Percentiles rank a stretch among this genome's conserved stretches.
These are phyloP conservation scores for Passiflora organensis DNA, from an alignment of 345 rosid genomes.

Conservation along the genomic window DNA sequence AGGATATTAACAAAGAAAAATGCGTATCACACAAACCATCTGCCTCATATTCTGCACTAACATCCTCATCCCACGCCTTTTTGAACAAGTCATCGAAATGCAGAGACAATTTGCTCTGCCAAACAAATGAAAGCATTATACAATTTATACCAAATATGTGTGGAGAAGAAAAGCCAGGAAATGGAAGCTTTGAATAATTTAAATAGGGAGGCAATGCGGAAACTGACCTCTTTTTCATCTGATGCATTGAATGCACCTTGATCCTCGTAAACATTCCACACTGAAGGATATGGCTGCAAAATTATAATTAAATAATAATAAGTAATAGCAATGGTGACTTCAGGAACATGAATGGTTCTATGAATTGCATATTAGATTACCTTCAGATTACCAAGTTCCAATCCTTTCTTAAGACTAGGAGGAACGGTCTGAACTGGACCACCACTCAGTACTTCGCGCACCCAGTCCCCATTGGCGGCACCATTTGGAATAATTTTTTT, in stretches of 20 bases:
- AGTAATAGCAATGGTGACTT: background rate
- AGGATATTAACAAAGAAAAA: background rate
- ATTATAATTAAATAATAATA: constrained; percentile 16
- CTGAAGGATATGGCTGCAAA: constrained; percentile 56
- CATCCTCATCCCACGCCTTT: constrained; percentile 89
- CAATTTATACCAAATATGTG: background rate
- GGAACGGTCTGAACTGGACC: constrained; percentile 66
- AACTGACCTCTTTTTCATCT: constrained; percentile 64
- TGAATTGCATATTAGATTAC: constrained; percentile 21
- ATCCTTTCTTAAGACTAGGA: constrained; percentile 76
- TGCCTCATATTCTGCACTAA: constrained; percentile 38
- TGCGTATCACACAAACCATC: constrained; percentile 43
- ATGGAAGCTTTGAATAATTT: background rate
- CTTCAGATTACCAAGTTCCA: constrained; percentile 79
- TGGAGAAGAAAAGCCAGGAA: background rate
- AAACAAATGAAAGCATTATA: constrained; percentile 13
- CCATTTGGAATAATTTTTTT: constrained; percentile 70
- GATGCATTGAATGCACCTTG: constrained; percentile 34
- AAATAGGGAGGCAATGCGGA: constrained; percentile 8
- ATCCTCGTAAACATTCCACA: constrained; percentile 72
- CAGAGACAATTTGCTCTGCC: constrained; percentile 72
- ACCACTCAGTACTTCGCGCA: constrained; percentile 60
- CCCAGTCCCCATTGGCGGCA: constrained; percentile 77
- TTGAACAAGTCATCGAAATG: constrained; percentile 87
- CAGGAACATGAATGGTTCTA: background rate